These are phyloP conservation scores for Fragaria vesca DNA, from an alignment of 306 rosid genomes.

Conservation along the genomic window DNA sequence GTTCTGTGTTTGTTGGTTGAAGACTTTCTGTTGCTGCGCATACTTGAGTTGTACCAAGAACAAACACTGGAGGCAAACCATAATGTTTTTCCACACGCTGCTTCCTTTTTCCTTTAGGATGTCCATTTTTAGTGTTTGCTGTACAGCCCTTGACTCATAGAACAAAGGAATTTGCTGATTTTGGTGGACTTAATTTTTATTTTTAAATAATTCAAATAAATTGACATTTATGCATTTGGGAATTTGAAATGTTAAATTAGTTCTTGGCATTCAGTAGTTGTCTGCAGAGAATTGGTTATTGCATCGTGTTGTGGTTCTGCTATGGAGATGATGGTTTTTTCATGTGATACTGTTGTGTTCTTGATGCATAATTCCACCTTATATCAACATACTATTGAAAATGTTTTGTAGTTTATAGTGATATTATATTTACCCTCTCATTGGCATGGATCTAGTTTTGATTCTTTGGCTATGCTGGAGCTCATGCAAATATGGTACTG, in stretches of 20 bases:
- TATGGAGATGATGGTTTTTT: not conserved
- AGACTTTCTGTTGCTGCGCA: constrained; percentile 32
- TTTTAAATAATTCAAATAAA: constrained; percentile 23
- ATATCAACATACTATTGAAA: not conserved
- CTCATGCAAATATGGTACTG: not conserved
- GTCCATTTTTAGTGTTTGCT: constrained; percentile 45
- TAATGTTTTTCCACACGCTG: constrained; percentile 28
- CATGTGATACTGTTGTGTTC: not conserved
- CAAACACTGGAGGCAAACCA: constrained; percentile 29
- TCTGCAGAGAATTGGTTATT: not conserved
- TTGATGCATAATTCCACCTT: not conserved
- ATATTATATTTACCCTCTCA: not conserved
- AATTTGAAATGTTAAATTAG: not conserved
- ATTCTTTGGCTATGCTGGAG: not conserved
- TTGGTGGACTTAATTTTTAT: constrained; percentile 31
- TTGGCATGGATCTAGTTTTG: not conserved
- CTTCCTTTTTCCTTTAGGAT: constrained; percentile 35
- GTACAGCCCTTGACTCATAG: constrained; percentile 62
- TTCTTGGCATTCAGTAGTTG: not conserved
- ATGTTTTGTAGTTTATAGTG: not conserved
- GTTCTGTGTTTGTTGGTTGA: constrained; percentile 21
- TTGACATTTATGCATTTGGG: constrained; percentile 2
- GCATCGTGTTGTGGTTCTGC: not conserved
- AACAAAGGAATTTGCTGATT: constrained; percentile 39
- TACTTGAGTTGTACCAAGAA: constrained; percentile 25